Evolutionary conservation across 164 flowering plant species (phyloP).

Genomic region (Santalum album): DNA sequence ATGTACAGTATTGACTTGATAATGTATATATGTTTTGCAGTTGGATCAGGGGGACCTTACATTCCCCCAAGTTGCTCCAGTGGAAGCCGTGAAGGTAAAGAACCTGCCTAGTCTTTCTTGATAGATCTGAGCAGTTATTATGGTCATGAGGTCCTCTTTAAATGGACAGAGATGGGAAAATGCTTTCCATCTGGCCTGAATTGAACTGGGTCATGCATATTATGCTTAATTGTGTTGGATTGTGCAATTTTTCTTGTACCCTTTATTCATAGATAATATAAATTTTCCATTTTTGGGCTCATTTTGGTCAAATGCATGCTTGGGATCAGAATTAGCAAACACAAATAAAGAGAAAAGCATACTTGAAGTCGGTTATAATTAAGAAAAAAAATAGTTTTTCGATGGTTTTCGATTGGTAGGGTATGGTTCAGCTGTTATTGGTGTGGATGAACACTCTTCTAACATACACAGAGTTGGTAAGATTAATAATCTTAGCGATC

Average conservation of each 20-base stretch:
- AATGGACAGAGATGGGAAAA: neutral
- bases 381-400: too few relatives aligned
- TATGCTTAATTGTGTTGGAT: neutral
- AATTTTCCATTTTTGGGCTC: too few relatives aligned
- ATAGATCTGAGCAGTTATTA: neutral
- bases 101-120: neutral
- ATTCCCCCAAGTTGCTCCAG: constrained; percentile 28
- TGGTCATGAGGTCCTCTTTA: neutral
- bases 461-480: too few relatives aligned
- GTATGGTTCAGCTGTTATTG: too few relatives aligned
- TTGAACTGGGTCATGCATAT: neutral
- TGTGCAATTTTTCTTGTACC: neutral
- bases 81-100: constrained; percentile 42
- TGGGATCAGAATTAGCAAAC: too few relatives aligned
- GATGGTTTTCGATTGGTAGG: too few relatives aligned
- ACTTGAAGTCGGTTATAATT: too few relatives aligned
- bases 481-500: too few relatives aligned
- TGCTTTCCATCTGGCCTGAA: neutral
- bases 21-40: constrained; percentile 31
- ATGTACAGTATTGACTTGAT: neutral
- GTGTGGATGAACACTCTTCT: too few relatives aligned
- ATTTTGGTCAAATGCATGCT: too few relatives aligned
- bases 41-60: constrained; percentile 52
- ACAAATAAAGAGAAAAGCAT: too few relatives aligned
- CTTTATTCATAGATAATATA: too few relatives aligned